phyloP scores from a whole-genome alignment of 306 rosid genomes.

The Albizia julibrissin region DNA sequence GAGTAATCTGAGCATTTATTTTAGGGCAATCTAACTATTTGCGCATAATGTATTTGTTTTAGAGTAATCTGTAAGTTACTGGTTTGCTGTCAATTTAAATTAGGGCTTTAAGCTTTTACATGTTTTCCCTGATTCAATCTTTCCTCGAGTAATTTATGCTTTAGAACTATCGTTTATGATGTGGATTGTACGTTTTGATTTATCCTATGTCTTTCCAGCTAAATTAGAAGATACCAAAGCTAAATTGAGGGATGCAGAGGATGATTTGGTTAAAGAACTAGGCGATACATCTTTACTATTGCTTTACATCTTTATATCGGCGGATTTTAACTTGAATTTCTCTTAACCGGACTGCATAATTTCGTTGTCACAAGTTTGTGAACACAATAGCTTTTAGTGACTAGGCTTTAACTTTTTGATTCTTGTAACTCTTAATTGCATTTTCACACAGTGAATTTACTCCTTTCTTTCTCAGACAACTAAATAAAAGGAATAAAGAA shows the following conservation, averaged over 20 bases:
- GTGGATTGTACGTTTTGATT: conserved; percentile 17
- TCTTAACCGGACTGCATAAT: neutral
- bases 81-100: neutral
- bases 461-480: too few relatives aligned
- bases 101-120: conserved; percentile 45
- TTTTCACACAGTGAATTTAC: too few relatives aligned
- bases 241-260: conserved; percentile 72
- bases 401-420: neutral
- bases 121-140: neutral
- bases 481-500: too few relatives aligned
- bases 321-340: conserved; percentile 15
- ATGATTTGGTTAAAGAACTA: conserved; percentile 79
- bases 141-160: neutral
- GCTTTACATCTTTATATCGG: neutral
- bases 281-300: conserved; percentile 50
- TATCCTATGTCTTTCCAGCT: conserved; percentile 37
- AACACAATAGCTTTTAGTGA: neutral
- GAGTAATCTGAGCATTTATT: too few relatives aligned
- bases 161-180: neutral
- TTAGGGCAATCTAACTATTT: too few relatives aligned
- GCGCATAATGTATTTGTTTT: too few relatives aligned
- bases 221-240: conserved; percentile 54
- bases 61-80: too few relatives aligned
- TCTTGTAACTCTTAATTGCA: too few relatives aligned
- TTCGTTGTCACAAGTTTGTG: neutral